Percentiles rank a stretch among this genome's conserved stretches.
phyloP scores from a whole-genome alignment of 2,329 filamentous ascomycete genomes.

The Pleomassaria siparia region DNA sequence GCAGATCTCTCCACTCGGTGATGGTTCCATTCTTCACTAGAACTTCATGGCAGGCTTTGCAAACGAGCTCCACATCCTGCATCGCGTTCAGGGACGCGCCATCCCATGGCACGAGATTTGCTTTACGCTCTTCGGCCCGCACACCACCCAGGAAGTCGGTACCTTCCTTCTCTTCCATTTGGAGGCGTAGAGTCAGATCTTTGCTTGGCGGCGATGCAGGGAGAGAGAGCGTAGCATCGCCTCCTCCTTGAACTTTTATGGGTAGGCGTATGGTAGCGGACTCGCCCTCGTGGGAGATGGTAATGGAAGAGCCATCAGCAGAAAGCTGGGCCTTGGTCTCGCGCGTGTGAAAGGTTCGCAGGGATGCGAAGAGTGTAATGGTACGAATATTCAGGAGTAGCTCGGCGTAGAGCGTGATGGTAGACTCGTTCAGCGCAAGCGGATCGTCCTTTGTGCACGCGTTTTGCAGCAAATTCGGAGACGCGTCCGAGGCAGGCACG shows the following conservation, averaged over 20 bases:
- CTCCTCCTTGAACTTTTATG: conserved; percentile 45
- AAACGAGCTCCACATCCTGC: conserved; percentile 22
- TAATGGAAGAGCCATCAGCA: conserved; percentile 47
- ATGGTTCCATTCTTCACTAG: conserved; percentile 22
- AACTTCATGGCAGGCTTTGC: conserved; percentile 26
- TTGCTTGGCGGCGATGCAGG: conserved; percentile 49
- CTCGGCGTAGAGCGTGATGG: conserved; percentile 58
- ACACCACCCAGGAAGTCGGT: conserved; percentile 30
- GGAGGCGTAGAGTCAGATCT: conserved; percentile 58
- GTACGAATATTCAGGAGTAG: conserved; percentile 63
- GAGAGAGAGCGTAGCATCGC: conserved; percentile 52
- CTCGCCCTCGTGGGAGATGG: conserved; percentile 50
- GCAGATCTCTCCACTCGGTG: conserved; percentile 82
- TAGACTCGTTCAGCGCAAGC: conserved; percentile 33
- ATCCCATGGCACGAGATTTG: conserved; percentile 48
- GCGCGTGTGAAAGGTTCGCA: conserved; percentile 47
- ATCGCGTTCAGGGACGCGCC: conserved; percentile 36
- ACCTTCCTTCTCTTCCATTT: conserved; percentile 48
- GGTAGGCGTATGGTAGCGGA: conserved; percentile 50
- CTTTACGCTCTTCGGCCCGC: conserved; percentile 34
- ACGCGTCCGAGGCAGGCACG: conserved; percentile 22
- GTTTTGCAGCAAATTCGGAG: conserved; percentile 34
- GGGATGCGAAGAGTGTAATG: conserved; percentile 58
- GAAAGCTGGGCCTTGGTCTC: conserved; percentile 49
- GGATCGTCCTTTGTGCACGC: conserved; percentile 22